Base-by-base conservation (phyloP, 106 monocot species). In the Allium sativum region DNA sequence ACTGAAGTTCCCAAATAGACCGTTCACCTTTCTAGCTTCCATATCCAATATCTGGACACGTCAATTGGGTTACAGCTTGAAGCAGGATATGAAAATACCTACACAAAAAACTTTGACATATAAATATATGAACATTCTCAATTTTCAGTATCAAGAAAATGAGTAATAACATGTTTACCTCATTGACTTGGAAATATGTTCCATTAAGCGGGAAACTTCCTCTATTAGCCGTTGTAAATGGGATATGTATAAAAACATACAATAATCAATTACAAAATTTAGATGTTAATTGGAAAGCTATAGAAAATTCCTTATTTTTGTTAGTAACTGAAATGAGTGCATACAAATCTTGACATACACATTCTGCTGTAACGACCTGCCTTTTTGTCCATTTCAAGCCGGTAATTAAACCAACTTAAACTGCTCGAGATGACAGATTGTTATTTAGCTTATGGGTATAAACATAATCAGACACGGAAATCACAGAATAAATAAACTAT, bases 21-120 rank as follows among this genome's bases (percentile, higher is more conserved):
- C 9, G 82, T 82, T 61, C 82, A 61, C 44, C 82, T 77, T 9
- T 73, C 74, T 22, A 82, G 42, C 54, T 71, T 82, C 82, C 82
- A 82, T 74, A 82, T 73, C 73, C 65, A 76, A 12, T 70, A 21
- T 21, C 82, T 69, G 12, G 82, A 73, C 51, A 77, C 70, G 52
- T 74, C 66, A 66, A 82, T 67, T 42, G 82, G 82, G 57, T 52
- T 59, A 31, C 70, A 66, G 53, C 82, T 82, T 44, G 77, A 77
- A 58, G 44, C 44, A 64, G 77, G 82, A 77, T 82, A 77, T 16
- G 82, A 77, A 82, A 82, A 82, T 48, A 82, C 82, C 77, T 82
- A 62, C 65, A 77, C 42, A 47, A 12, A 7, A 54, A 54, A 17
- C 53, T 17, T 17, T 6, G 40, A 15, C 40, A 43, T 8, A 6